These are phyloP conservation scores for Elsinoe ampelina DNA, from an alignment of 2,329 filamentous ascomycete species.

Conservation along the genomic window DNA sequence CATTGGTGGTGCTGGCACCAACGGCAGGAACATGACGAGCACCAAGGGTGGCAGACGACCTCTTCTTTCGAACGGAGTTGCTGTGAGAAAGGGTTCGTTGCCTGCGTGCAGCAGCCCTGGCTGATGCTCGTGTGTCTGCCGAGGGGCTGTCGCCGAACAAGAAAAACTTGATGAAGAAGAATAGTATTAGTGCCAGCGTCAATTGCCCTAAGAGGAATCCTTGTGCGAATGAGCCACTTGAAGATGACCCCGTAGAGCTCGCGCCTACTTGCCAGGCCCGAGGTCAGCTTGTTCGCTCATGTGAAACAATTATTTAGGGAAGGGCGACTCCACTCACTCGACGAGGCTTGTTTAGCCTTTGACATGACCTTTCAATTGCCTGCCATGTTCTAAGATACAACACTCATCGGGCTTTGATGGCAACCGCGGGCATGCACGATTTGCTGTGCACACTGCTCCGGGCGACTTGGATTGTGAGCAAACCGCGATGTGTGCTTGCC, in stretches of 20 bases:
- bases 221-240: conserved; percentile 65
- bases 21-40: conserved; percentile 36
- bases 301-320: not conserved
- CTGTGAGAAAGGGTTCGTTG: conserved; percentile 63
- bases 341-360: conserved; percentile 25
- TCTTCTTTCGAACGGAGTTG: conserved; percentile 29
- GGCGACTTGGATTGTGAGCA: no score
- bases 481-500: no score
- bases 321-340: conserved; percentile 4
- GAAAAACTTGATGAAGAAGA: conserved; percentile 98
- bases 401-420: not conserved
- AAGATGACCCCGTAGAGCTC: not conserved
- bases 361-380: conserved; percentile 21
- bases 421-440: no score
- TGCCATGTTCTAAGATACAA: not conserved
- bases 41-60: conserved; percentile 55
- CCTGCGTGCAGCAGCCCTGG: conserved; percentile 64
- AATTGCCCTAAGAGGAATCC: conserved; percentile 89
- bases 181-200: conserved; percentile 81
- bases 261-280: not conserved
- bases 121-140: conserved; percentile 66
- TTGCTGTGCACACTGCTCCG: no score
- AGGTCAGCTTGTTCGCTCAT: not conserved
- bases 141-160: conserved; percentile 93
- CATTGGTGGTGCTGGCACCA: not conserved